Conservation (phyloP, 2,329 filamentous ascomycete genomes). For the Triangularia verruculosa region DNA sequence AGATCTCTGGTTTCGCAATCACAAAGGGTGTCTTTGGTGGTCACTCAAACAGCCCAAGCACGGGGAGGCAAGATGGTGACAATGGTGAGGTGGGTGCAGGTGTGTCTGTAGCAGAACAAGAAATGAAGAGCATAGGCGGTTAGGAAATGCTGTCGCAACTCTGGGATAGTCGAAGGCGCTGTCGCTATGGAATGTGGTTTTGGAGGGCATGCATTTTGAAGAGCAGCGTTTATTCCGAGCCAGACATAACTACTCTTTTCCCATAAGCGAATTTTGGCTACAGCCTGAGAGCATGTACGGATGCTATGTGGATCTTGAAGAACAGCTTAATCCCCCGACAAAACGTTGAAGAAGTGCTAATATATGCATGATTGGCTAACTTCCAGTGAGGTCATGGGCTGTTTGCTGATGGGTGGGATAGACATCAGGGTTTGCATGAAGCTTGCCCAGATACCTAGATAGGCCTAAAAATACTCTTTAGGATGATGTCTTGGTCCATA, state of each 20-base stretch:
- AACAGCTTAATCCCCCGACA: background rate
- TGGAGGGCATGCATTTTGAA: background rate
- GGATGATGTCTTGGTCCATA: no score
- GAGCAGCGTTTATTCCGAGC: background rate
- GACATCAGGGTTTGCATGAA: background rate
- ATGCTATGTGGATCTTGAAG: no score
- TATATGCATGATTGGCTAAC: background rate
- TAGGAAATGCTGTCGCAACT: conserved; percentile 1
- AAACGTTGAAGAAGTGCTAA: background rate
- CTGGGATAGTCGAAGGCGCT: background rate
- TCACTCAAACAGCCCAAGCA: conserved; percentile 9
- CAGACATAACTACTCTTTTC: background rate
- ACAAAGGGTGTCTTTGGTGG: conserved; percentile 39
- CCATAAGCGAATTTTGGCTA: background rate
- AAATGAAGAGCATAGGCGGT: conserved; percentile 29
- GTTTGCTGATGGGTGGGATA: background rate
- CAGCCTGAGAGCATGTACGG: background rate
- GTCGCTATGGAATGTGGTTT: background rate
- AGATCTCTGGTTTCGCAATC: conserved; percentile 47
- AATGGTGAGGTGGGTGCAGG: background rate
- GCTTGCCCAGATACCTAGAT: background rate
- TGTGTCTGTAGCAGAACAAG: conserved; percentile 21
- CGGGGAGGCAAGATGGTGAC: conserved; percentile 15
- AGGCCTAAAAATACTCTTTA: background rate
- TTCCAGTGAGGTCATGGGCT: background rate